These are phyloP conservation scores for Pythium plurisporium DNA, from an alignment of 352 stramenopile genomes.

Conservation along the genomic window DNA sequence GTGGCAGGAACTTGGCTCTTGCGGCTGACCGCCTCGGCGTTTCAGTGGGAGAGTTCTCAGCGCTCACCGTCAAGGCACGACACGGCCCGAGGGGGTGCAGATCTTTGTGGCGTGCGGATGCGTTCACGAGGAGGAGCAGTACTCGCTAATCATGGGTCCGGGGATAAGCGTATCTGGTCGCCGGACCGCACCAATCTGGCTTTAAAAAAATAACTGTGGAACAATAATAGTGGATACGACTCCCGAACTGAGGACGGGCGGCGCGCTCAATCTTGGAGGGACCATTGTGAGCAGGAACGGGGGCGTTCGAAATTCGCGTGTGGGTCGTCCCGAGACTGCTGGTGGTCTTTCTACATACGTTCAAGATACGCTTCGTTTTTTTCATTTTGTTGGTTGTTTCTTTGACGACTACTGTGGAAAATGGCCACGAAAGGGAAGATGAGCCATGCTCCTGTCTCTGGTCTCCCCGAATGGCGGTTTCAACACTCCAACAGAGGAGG, in stretches of 20 bases:
- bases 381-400: neutral
- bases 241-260: too few species aligned
- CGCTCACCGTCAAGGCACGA: conserved; percentile 4
- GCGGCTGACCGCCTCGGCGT: neutral
- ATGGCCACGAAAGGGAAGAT: conserved; percentile 3
- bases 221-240: too few species aligned
- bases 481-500: neutral
- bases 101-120: conserved; percentile 1
- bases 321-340: too few species aligned
- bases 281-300: too few species aligned
- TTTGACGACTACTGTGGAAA: neutral
- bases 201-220: too few species aligned
- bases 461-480: conserved; percentile 1
- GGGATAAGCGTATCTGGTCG: neutral
- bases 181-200: too few species aligned
- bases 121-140: neutral
- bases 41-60: neutral
- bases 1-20: neutral
- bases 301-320: too few species aligned
- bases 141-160: neutral
- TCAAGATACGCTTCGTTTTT: too few species aligned
- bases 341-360: too few species aligned
- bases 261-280: too few species aligned
- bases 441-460: conserved; percentile 9
- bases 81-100: neutral